Conservation (phyloP, 2,329 filamentous ascomycete genomes). For the Arthrobotrys conoides region DNA sequence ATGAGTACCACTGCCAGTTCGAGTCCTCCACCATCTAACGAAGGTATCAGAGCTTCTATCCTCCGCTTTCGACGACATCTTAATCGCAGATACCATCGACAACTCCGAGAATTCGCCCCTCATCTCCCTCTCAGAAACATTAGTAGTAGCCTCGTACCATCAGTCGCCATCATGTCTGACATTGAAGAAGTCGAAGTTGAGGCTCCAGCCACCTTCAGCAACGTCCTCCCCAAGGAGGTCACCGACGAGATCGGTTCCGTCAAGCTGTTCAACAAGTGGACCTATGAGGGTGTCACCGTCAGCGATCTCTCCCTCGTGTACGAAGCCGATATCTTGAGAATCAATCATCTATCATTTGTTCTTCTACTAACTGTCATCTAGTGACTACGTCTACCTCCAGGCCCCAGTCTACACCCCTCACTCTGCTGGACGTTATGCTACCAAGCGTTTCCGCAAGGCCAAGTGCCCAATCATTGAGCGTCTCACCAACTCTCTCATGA, state of each 20-base stretch:
- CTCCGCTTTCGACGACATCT: constrained; percentile 27
- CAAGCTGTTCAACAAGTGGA: constrained; percentile 99
- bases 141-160: constrained; percentile 59
- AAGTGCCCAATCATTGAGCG: constrained; percentile 99
- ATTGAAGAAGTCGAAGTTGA: constrained; percentile 95
- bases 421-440: constrained; percentile 97
- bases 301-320: constrained; percentile 99
- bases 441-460: constrained; percentile 99
- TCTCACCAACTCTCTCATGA: constrained; percentile 99
- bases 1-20: constrained; percentile 11
- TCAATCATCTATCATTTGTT: constrained; percentile 62
- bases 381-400: constrained; percentile 99
- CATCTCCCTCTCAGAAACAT: constrained; percentile 15
- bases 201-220: constrained; percentile 81
- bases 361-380: constrained; percentile 67
- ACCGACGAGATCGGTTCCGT: constrained; percentile 88
- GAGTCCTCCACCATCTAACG: not conserved
- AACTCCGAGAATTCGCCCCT: constrained; percentile 16
- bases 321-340: constrained; percentile 68
- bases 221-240: constrained; percentile 93
- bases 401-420: constrained; percentile 99
- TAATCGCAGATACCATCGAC: constrained; percentile 24
- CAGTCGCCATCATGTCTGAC: constrained; percentile 85
- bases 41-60: constrained; percentile 9
- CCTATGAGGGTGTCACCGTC: constrained; percentile 99